These are phyloP conservation scores for Ophiosphaerella korrae DNA, from an alignment of 2,329 filamentous ascomycete species.

Conservation along the genomic window DNA sequence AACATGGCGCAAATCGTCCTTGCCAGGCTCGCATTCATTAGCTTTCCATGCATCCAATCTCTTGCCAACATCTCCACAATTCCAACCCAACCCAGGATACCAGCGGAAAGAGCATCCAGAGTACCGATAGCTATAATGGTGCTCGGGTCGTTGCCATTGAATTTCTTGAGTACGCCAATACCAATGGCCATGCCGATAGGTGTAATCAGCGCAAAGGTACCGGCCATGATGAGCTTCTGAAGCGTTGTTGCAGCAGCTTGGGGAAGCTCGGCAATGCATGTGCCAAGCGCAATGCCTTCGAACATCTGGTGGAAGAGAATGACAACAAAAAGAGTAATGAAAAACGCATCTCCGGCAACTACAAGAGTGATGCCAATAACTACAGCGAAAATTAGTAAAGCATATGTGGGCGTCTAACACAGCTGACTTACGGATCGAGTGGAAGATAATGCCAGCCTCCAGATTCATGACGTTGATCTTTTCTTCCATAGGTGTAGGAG, in stretches of 20 bases:
- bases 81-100: constrained; percentile 79
- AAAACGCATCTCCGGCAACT: constrained; percentile 57
- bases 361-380: constrained; percentile 68
- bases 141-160: constrained; percentile 73
- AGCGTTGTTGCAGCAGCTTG: constrained; percentile 38
- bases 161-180: constrained; percentile 69
- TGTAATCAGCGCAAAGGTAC: constrained; percentile 71
- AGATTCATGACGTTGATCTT: constrained; percentile 70
- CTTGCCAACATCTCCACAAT: constrained; percentile 79
- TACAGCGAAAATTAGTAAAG: constrained; percentile 26
- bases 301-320: constrained; percentile 82
- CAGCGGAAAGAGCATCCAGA: constrained; percentile 73
- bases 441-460: constrained; percentile 76
- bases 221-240: constrained; percentile 66
- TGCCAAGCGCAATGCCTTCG: constrained; percentile 75
- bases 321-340: constrained; percentile 61
- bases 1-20: constrained; percentile 58
- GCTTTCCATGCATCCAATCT: constrained; percentile 66
- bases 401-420: not conserved
- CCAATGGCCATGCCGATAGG: constrained; percentile 82
- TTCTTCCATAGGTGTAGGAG: constrained; percentile 37
- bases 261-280: constrained; percentile 68
- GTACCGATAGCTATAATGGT: constrained; percentile 76
- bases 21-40: constrained; percentile 57
- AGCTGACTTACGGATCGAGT: constrained; percentile 65